Percentiles rank a stretch among this genome's conserved stretches.
Conservation (phyloP, 768 basidiomycete species). For the Exidia glandulosa region DNA sequence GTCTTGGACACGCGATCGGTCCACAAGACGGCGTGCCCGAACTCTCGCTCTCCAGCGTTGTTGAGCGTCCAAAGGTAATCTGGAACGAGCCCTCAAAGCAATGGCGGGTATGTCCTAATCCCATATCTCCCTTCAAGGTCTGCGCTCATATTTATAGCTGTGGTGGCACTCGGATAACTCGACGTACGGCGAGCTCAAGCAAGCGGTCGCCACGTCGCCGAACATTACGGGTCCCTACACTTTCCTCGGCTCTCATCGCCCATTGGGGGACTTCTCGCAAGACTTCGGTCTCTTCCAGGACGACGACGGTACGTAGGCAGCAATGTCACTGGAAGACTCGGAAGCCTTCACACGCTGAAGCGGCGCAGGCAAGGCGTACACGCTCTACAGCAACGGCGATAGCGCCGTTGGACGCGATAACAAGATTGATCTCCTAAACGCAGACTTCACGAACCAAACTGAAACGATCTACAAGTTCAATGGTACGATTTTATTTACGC, state of each 20-base stretch:
- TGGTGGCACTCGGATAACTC: neutral
- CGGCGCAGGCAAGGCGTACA: slow-evolving; percentile 1
- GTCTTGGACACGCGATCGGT: neutral
- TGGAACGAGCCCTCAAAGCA: neutral
- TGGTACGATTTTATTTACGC: neutral
- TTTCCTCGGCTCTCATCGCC: neutral
- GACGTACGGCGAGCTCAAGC: neutral
- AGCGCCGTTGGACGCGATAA: neutral
- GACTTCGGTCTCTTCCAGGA: slow-evolving; percentile 2
- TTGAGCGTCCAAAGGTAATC: neutral
- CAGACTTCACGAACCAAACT: neutral
- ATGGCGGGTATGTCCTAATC: neutral
- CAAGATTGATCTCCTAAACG: neutral
- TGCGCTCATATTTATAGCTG: neutral
- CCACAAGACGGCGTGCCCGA: neutral
- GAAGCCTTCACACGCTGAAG: no score
- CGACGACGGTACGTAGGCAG: neutral
- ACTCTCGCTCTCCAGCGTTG: neutral
- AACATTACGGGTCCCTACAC: slow-evolving; percentile 2
- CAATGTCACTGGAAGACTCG: no score
- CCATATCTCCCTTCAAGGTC: neutral
- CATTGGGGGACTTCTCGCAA: neutral
- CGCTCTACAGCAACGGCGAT: neutral
- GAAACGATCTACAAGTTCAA: neutral
- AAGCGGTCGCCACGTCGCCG: slow-evolving; percentile 1